phyloP scores from a whole-genome alignment of 2,329 filamentous ascomycete genomes.

The Cytospora paraplurivora region DNA sequence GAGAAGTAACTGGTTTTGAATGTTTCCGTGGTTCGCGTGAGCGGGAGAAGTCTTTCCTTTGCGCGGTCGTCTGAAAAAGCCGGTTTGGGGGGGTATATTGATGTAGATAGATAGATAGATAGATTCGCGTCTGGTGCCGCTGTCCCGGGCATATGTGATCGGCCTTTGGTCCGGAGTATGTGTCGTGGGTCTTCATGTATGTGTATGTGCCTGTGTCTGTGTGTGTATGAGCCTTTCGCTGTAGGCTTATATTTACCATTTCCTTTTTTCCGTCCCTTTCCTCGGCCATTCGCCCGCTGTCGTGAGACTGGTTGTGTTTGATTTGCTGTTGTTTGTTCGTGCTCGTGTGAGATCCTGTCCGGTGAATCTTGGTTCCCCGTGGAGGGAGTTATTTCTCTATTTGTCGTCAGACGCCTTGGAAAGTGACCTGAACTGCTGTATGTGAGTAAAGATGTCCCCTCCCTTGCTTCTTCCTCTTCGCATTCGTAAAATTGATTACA shows the following conservation, averaged over 20 bases:
- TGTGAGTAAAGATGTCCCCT: conserved; percentile 2
- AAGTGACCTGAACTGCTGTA: conserved; percentile 15
- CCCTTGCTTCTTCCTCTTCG: too few species aligned
- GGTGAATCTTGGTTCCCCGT: conserved; percentile 17
- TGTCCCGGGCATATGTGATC: background rate
- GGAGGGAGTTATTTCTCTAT: conserved; percentile 25
- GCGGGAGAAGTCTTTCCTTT: conserved; percentile 32
- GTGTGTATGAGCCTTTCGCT: background rate
- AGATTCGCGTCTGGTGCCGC: conserved; percentile 1
- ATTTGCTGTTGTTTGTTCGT: background rate
- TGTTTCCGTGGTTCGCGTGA: conserved; percentile 36
- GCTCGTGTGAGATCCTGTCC: conserved; percentile 5
- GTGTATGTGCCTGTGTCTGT: background rate
- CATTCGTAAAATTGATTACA: too few species aligned
- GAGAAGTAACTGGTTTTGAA: conserved; percentile 27
- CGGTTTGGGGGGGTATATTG: conserved; percentile 11
- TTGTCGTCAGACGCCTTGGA: conserved; percentile 23
- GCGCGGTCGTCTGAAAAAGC: conserved; percentile 32
- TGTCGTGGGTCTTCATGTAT: background rate
- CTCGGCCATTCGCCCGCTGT: background rate
- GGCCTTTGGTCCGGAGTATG: background rate
- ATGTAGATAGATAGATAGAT: conserved; percentile 29
- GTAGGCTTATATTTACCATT: background rate
- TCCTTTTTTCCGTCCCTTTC: background rate
- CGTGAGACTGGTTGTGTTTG: background rate